phyloP scores from a whole-genome alignment of 805 yeast species.

The Candida boidinii region DNA sequence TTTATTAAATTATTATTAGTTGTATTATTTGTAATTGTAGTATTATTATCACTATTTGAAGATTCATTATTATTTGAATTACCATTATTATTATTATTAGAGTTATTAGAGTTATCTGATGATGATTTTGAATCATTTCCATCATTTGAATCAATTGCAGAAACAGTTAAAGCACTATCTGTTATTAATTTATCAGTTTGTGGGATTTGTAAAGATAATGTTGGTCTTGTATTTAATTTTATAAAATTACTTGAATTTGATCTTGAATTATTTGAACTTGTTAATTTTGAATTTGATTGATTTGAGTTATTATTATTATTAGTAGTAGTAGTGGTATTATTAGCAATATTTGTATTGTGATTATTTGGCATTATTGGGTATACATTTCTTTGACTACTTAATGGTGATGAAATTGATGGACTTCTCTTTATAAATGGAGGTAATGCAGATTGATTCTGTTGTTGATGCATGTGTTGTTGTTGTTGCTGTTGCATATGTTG shows the following conservation, averaged over 20 bases:
- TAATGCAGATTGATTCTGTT: neutral
- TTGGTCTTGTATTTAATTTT: conserved; percentile 35
- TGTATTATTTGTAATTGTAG: neutral
- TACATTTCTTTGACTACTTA: no score
- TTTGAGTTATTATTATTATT: neutral
- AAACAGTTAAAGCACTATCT: conserved; percentile 35
- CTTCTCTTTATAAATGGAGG: no score
- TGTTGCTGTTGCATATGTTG: conserved; percentile 1
- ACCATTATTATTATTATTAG: conserved; percentile 2
- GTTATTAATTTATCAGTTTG: conserved; percentile 16
- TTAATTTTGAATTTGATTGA: conserved; percentile 35
- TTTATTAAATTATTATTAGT: neutral
- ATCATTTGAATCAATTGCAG: conserved; percentile 28
- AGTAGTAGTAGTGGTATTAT: neutral
- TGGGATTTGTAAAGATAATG: conserved; percentile 61
- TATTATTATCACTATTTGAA: no score
- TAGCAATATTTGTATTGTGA: neutral
- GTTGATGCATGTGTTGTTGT: conserved; percentile 1
- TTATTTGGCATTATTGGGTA: no score
- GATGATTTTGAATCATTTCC: conserved; percentile 1
- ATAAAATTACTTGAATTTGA: no score
- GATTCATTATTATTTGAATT: neutral
- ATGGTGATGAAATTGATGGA: no score
- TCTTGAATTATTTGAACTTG: conserved; percentile 53
- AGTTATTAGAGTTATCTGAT: conserved; percentile 1